These are phyloP conservation scores for Fusarium burgessii DNA, from an alignment of 2,329 filamentous ascomycete species.

Conservation along the genomic window DNA sequence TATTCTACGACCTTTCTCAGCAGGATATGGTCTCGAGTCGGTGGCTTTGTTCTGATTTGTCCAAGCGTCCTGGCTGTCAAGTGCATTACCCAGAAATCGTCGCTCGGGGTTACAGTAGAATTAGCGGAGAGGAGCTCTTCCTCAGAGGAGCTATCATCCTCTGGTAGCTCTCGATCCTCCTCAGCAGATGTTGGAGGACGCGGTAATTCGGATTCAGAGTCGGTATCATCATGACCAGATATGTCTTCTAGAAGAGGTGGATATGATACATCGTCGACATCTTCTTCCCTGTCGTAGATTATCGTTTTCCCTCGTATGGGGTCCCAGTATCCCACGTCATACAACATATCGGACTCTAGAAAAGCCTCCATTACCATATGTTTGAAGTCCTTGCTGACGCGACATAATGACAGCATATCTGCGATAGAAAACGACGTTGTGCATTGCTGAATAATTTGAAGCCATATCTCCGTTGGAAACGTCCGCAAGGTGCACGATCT, in stretches of 20 bases:
- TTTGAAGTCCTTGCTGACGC: not conserved
- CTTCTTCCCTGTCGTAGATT: not conserved
- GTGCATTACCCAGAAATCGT: not conserved
- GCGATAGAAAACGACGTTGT: not conserved
- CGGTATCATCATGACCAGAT: not conserved
- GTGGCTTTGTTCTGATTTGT: not conserved
- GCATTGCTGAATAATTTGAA: not conserved
- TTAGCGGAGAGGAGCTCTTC: not conserved
- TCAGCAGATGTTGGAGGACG: not conserved
- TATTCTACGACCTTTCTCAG: not conserved
- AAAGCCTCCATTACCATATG: not conserved
- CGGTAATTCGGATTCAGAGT: not conserved
- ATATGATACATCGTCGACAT: not conserved
- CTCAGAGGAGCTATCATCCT: accelerated
- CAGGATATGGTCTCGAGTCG: not conserved
- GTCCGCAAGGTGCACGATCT: too few species aligned
- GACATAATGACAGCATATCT: not conserved
- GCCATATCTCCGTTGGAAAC: constrained; percentile 1
- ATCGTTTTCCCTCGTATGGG: not conserved
- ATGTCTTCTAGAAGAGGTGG: not conserved
- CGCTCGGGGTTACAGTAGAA: accelerated
- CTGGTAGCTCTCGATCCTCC: not conserved
- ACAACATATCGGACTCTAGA: not conserved
- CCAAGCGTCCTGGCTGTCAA: not conserved
- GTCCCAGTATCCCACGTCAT: not conserved